phyloP scores from a whole-genome alignment of 495 filamentous ascomycete species.

The Aspergillus nidulans region DNA sequence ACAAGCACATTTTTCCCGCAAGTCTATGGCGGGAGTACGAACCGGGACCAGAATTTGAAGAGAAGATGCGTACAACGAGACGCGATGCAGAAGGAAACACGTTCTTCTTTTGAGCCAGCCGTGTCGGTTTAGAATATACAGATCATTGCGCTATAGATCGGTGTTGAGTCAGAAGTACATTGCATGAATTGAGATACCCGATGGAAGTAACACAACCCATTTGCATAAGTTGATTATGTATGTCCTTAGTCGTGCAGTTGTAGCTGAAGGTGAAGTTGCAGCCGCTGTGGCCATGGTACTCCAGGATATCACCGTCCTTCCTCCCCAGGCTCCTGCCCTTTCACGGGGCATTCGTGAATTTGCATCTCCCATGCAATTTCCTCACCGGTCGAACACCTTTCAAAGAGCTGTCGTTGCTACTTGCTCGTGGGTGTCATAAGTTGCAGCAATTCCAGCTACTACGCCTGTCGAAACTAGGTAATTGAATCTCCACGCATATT shows the following conservation, averaged over 20 bases:
- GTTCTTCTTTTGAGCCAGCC: conserved; percentile 72
- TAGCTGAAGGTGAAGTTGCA: too few relatives aligned
- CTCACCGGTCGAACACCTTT: conserved; percentile 74
- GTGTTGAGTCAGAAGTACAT: background rate
- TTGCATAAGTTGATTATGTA: conserved; percentile 1
- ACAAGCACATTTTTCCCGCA: conserved; percentile 97
- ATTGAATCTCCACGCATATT: conserved; percentile 68
- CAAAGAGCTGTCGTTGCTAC: conserved; percentile 82
- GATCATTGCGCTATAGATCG: conserved; percentile 6
- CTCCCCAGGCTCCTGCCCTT: background rate
- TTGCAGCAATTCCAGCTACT: background rate
- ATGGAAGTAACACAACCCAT: conserved; percentile 3
- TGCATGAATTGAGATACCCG: conserved; percentile 19
- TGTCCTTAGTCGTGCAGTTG: too few relatives aligned
- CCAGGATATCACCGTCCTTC: background rate
- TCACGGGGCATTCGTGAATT: conserved; percentile 53
- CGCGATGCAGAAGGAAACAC: conserved; percentile 84
- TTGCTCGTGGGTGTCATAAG: conserved; percentile 59
- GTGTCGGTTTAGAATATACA: conserved; percentile 1
- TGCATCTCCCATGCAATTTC: conserved; percentile 72
- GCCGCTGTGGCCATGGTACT: background rate
- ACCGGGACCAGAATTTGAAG: conserved; percentile 77
- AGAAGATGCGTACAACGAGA: conserved; percentile 57
- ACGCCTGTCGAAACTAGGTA: background rate
- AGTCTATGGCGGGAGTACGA: conserved; percentile 96